These are phyloP conservation scores for Alopecurus myosuroides DNA, from an alignment of 176 grass and related monocot genomes.

Conservation along the genomic window DNA sequence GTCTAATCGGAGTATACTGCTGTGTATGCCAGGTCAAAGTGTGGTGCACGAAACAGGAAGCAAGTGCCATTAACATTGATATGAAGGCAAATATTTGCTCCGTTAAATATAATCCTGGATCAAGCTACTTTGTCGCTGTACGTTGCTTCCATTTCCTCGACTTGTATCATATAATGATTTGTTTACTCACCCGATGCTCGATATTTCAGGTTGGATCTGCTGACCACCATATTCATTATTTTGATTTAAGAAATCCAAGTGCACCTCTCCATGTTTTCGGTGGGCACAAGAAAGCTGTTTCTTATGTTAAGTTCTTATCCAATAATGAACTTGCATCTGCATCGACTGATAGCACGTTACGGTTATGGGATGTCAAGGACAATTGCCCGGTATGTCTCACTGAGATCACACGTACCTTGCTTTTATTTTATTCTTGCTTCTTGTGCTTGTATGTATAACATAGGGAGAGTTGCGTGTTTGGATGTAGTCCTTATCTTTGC, in stretches of 20 bases:
- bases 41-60: conserved; percentile 97
- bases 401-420: conserved; percentile 1
- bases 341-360: conserved; percentile 92
- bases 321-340: conserved; percentile 93
- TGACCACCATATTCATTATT: conserved; percentile 99
- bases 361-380: conserved; percentile 98
- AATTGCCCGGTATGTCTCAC: conserved; percentile 67
- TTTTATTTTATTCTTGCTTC: not conserved
- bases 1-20: conserved; percentile 9
- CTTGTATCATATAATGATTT: conserved; percentile 23
- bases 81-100: conserved; percentile 99
- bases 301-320: conserved; percentile 97
- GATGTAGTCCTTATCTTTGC: not conserved
- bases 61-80: conserved; percentile 96
- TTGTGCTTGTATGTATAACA: not conserved
- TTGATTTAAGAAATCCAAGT: conserved; percentile 91
- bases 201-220: conserved; percentile 86
- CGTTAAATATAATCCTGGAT: conserved; percentile 98
- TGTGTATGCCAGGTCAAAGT: conserved; percentile 76
- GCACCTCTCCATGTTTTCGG: conserved; percentile 70
- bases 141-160: conserved; percentile 32
- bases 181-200: conserved; percentile 22
- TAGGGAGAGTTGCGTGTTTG: not conserved
- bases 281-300: conserved; percentile 96
- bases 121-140: conserved; percentile 84